phyloP scores from a whole-genome alignment of 441 rosid species.

The Aquilaria agallochum region DNA sequence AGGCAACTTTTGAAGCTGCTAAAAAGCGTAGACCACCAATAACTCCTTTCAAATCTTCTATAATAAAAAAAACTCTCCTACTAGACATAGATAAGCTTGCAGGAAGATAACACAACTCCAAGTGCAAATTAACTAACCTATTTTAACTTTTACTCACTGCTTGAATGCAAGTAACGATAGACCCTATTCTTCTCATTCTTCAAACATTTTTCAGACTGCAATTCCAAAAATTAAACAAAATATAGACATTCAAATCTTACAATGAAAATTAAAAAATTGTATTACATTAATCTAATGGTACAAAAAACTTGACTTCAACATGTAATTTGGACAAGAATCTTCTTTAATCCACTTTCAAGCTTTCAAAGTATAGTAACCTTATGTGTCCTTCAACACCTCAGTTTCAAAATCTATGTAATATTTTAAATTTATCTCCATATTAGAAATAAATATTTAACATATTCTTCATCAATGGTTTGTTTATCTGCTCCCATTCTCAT shows the following conservation, averaged over 20 bases:
- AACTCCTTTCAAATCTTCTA: no score
- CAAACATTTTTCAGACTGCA: slow-evolving; percentile 90
- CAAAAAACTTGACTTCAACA: slow-evolving; percentile 57
- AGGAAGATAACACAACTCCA: not conserved
- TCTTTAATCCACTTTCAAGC: slow-evolving; percentile 87
- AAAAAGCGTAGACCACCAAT: no score
- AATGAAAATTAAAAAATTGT: not conserved
- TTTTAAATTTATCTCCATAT: slow-evolving; percentile 80
- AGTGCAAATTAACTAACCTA: slow-evolving; percentile 47
- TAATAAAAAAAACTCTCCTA: not conserved
- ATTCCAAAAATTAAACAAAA: slow-evolving; percentile 12
- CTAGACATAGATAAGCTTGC: no score
- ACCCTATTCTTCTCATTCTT: slow-evolving; percentile 94
- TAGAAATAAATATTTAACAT: slow-evolving; percentile 81
- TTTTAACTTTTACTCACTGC: slow-evolving; percentile 82
- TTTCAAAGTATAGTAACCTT: slow-evolving; percentile 78
- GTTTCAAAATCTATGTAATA: slow-evolving; percentile 79
- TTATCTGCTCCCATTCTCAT: slow-evolving; percentile 90
- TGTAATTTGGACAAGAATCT: slow-evolving; percentile 85
- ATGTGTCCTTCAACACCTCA: slow-evolving; percentile 63
- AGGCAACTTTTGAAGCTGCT: no score
- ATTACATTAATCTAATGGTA: not conserved
- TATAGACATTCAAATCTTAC: not conserved
- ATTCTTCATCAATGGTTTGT: slow-evolving; percentile 77
- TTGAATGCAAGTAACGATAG: slow-evolving; percentile 54